Base-by-base conservation (phyloP, 352 stramenopile genomes). In the Thalassiosira ordinaria region DNA sequence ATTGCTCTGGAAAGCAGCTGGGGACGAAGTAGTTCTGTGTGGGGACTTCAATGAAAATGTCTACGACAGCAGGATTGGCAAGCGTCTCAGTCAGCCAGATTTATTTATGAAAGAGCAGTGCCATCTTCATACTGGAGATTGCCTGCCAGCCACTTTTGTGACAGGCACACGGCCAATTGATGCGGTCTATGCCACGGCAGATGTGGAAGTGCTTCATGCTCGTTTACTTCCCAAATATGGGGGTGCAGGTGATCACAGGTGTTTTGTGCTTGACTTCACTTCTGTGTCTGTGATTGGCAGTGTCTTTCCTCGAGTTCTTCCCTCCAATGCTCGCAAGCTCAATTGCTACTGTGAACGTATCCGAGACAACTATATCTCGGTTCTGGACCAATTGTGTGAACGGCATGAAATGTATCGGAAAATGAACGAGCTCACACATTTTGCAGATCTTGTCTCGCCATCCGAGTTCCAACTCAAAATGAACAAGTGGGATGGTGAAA, bases 11-110 rank as follows among this genome's bases (percentile, higher is more conserved):
- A 74, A 75, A 26, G 0, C 14, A 0, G 65, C n/a, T 2, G 61
- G 75, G 0, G 60, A 75, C 1, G 65, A 80, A 24, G 67, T 84
- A 5, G 66, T 84, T 44, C 60, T 84, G 0, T 24, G 65, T 18
- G 60, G 55, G 7, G 75, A 84, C 14, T 63, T 76, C 60, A 84
- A 84, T 24, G 61, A 84, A 7, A 51, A 84, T 61, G 49, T 78
- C 1, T 77, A 82, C 39, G 22, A 0, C 6, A 47, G 51, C 4
- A 4, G 1, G 1, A n/a, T 71, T 26, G 61, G 64, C 2, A 47
- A 44, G 11, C 0, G 20, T 1, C 35, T 82, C 0, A 2, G 7
- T 0, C 1, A 39, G 0, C 8, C 26, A 4, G 65, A 82, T 33
- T 16, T 82, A 0, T 5, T n/a, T 0, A 71, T 82, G 64, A 33